Evolutionary conservation across 192 early-diverging fungal species (phyloP), one percentile per base, ranked within the genome.

Genomic region (Mortierella antarctica): DNA sequence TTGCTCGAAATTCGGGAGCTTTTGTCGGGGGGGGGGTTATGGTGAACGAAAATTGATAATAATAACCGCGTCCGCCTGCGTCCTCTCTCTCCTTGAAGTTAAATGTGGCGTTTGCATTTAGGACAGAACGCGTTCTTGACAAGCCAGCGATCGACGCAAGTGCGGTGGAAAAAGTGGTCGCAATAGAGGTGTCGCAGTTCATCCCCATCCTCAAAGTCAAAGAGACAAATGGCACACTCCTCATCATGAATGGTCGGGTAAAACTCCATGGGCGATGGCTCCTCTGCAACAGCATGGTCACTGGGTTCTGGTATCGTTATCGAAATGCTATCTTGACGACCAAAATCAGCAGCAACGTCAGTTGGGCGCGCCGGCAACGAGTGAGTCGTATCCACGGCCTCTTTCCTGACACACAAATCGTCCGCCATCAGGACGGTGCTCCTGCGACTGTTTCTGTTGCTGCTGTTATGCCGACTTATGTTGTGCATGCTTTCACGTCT

Each of bases 121-220:
- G 94, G 94, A 63, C 94, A 96, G 14, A 86, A 82, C 60, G 84
- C 83, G 65, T 93, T 93, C 65, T 91, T 86, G 55, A 85, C 79
- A 55, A 96, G 84, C 94, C 94, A 96, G 73, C 91, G 91, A 72
- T 92, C 90, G 0, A 95, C 93, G 73, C 94, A 96, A n/a, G 84
- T 76, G 71, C 87, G 88, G 73, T 96, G 94, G 72, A 96, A 93
- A 67, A 93, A 92, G 74, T 96, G 94, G 14, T 85, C 74, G 73
- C 94, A 96, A 58, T 86, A 88, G 70, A 95, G 72, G 65, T 90
- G 84, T 41, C 92, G 84, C 13, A 96, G 78, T 4, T 91, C 82
- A 11, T 94, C 93, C 23, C 90, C 91, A 17, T 92, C 87, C 64
- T 94, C 91, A 69, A 95, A 96, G 8, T 85, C 82, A 52, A 73